A percentile compares a stretch with the other conserved stretches of the same genome.
Conservation (phyloP, 192 early-diverging fungal genomes). For the Coemansia interrupta region DNA sequence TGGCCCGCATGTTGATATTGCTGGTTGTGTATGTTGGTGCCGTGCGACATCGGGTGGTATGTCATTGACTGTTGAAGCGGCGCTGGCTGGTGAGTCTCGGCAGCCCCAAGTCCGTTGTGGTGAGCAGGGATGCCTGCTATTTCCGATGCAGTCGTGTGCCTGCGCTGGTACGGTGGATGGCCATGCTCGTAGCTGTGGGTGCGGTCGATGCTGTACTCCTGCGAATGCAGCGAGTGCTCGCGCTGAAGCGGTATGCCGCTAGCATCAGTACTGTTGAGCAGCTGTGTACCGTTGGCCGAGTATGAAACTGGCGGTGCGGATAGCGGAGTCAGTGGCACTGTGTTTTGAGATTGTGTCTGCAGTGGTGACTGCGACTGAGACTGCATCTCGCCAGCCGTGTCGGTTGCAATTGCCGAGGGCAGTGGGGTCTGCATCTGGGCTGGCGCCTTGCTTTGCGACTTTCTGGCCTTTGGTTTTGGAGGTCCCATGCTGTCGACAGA, state of each 20-base stretch:
- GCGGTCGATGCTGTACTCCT: not conserved
- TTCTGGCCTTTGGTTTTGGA: not conserved
- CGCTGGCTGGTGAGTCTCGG: not conserved
- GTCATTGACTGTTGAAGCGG: constrained; percentile 38
- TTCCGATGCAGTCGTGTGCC: constrained; percentile 9
- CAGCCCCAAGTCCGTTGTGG: not conserved
- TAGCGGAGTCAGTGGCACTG: constrained; percentile 12
- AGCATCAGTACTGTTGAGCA: constrained; percentile 37
- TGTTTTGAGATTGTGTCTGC: not conserved
- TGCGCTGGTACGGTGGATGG: constrained; percentile 3
- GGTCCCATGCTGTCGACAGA: not conserved
- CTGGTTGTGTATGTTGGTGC: not conserved
- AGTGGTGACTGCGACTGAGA: not conserved
- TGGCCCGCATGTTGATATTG: not conserved
- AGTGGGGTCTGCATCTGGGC: not conserved
- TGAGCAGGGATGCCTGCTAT: not conserved
- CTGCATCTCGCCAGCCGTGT: not conserved
- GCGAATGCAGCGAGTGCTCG: constrained; percentile 4
- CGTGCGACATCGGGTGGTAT: not conserved
- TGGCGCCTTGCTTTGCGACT: not conserved
- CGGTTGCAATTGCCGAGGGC: too few relatives aligned
- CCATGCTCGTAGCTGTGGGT: not conserved
- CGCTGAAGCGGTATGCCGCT: not conserved
- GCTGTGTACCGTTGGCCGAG: constrained; percentile 50
- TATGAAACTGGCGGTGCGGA: constrained; percentile 45